These are phyloP conservation scores for Stephanodiscus triporus DNA, from an alignment of 108 stramenopile species.

Conservation along the genomic window DNA sequence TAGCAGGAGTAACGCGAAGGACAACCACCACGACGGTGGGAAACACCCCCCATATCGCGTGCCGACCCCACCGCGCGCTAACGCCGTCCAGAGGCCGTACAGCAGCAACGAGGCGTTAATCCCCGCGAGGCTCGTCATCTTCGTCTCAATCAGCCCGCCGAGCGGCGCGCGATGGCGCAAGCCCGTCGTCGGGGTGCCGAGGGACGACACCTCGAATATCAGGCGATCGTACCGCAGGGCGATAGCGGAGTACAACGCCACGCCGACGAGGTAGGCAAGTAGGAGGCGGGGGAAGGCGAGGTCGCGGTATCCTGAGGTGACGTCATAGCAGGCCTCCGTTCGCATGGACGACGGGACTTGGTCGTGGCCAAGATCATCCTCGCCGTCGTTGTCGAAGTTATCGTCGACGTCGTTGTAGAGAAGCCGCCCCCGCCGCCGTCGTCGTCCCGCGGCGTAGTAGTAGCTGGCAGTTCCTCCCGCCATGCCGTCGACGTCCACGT, in stretches of 20 bases:
- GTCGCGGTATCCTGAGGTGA: conserved; percentile 32
- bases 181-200: conserved; percentile 41
- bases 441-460: not conserved
- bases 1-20: conserved; percentile 5
- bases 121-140: conserved; percentile 36
- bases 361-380: not conserved
- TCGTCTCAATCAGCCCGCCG: conserved; percentile 27
- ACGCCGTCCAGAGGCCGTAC: conserved; percentile 3
- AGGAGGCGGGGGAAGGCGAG: conserved; percentile 22
- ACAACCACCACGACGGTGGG: conserved; percentile 33
- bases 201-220: conserved; percentile 34
- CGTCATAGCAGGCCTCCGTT: conserved; percentile 25
- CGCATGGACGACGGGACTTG: conserved; percentile 15
- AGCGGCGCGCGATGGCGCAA: conserved; percentile 18
- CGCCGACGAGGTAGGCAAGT: conserved; percentile 19
- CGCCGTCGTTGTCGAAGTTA: conserved; percentile 2
- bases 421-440: not conserved
- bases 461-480: not conserved
- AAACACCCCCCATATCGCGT: conserved; percentile 9
- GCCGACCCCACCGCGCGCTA: conserved; percentile 1
- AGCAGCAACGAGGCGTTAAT: conserved; percentile 13
- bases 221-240: conserved; percentile 33
- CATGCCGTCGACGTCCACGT: not conserved
- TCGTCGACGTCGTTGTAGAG: conserved; percentile 17
- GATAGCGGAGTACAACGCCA: conserved; percentile 23